Conservation (phyloP, 106 monocot species). For the Acorus calamus region DNA sequence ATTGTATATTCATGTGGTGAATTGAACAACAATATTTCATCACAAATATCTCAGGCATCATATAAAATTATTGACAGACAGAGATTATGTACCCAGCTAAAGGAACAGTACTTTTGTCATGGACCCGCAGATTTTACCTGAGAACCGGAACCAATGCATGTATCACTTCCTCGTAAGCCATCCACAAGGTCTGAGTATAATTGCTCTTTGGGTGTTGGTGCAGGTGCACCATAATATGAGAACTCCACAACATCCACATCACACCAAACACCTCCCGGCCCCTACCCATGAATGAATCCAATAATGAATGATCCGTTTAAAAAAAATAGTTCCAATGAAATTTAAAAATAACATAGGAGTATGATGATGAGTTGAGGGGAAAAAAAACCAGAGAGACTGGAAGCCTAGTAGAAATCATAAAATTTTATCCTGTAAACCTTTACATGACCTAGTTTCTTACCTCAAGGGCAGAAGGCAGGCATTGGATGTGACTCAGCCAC, state of each 20-base stretch:
- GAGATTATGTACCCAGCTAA: neutral
- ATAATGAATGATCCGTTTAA: neutral
- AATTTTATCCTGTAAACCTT: too few relatives aligned
- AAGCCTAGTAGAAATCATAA: too few relatives aligned
- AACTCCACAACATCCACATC: constrained; percentile 99
- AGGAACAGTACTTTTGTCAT: neutral
- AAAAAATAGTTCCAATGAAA: neutral
- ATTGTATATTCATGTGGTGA: too few relatives aligned
- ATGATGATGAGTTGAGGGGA: too few relatives aligned
- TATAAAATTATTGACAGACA: too few relatives aligned
- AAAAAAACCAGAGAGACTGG: too few relatives aligned
- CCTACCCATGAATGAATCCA: constrained; percentile 26
- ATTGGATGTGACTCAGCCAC: too few relatives aligned
- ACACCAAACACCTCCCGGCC: constrained; percentile 97
- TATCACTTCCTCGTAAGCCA: constrained; percentile 86
- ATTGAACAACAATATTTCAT: too few relatives aligned
- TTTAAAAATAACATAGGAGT: too few relatives aligned
- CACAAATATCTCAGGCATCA: too few relatives aligned
- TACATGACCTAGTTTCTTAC: too few relatives aligned
- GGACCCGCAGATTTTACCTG: constrained; percentile 42
- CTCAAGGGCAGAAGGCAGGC: too few relatives aligned
- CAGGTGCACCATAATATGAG: constrained; percentile 93
- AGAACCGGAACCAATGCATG: constrained; percentile 88
- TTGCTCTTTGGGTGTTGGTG: constrained; percentile 88
- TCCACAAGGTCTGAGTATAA: constrained; percentile 85